Percentiles rank a stretch among this genome's conserved stretches.
Conservation (phyloP, 1,284 basidiomycete species). For the Fistulinella cinereoalba region DNA sequence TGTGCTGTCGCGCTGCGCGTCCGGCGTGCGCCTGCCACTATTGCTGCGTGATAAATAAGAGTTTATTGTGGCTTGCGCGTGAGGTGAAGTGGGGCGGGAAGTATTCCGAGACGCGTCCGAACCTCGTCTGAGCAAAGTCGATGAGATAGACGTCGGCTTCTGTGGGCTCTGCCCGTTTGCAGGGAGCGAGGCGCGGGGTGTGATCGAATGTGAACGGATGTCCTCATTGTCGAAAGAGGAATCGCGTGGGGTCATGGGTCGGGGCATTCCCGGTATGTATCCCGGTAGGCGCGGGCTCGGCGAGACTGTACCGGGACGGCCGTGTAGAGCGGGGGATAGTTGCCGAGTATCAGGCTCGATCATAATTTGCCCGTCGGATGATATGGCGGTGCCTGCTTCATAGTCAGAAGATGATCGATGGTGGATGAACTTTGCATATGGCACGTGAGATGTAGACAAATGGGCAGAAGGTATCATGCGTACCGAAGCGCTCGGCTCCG, state of each 20-base stretch:
- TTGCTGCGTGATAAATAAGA: slow-evolving; percentile 57
- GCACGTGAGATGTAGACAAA: slow-evolving; percentile 19
- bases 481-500: slow-evolving; percentile 23
- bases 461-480: slow-evolving; percentile 5
- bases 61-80: slow-evolving; percentile 40
- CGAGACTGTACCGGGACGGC: slow-evolving; percentile 43
- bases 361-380: slow-evolving; percentile 53
- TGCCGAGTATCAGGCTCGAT: slow-evolving; percentile 45
- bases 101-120: slow-evolving; percentile 50
- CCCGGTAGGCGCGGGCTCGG: slow-evolving; percentile 69
- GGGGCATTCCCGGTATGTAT: slow-evolving; percentile 84
- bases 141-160: slow-evolving; percentile 33
- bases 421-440: slow-evolving; percentile 15
- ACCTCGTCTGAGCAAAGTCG: slow-evolving; percentile 46
- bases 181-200: slow-evolving; percentile 71
- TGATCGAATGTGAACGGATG: slow-evolving; percentile 68
- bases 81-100: slow-evolving; percentile 47
- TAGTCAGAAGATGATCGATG: slow-evolving; percentile 35
- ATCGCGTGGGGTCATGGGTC: slow-evolving; percentile 80
- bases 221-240: slow-evolving; percentile 60
- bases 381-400: slow-evolving; percentile 67
- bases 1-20: slow-evolving; percentile 41
- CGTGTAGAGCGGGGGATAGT: slow-evolving; percentile 50
- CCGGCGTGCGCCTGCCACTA: slow-evolving; percentile 61
- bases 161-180: slow-evolving; percentile 34